A percentile compares a stretch with the other conserved stretches of the same genome.
These are phyloP conservation scores for Penicillium tannophilum DNA, from an alignment of 495 filamentous ascomycete species.

Conservation along the genomic window DNA sequence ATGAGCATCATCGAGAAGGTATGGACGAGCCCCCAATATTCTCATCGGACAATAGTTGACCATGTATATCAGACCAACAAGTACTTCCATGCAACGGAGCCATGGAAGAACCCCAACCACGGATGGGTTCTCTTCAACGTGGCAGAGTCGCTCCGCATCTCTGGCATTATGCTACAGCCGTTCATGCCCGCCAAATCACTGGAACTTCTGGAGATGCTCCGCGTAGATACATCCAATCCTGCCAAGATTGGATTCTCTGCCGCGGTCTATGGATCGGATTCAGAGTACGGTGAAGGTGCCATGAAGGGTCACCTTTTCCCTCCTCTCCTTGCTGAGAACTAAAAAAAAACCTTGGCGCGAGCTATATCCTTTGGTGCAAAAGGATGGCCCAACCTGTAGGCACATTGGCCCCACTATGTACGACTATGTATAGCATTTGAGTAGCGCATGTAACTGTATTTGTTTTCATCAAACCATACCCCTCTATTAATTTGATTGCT, in stretches of 20 bases:
- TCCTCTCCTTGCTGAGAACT: constrained; percentile 52
- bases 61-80: constrained; percentile 62
- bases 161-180: constrained; percentile 84
- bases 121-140: constrained; percentile 65
- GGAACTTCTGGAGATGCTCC: constrained; percentile 74
- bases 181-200: constrained; percentile 83
- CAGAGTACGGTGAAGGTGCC: constrained; percentile 64
- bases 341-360: constrained; percentile 19
- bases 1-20: constrained; percentile 63
- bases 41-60: constrained; percentile 15
- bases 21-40: constrained; percentile 14
- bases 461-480: too few relatives aligned
- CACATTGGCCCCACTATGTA: neutral
- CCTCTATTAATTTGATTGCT: too few relatives aligned
- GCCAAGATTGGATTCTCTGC: constrained; percentile 56
- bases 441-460: neutral
- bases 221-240: constrained; percentile 55
- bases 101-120: constrained; percentile 56
- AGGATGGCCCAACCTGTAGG: constrained; percentile 28
- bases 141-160: constrained; percentile 77
- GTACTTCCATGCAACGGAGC: constrained; percentile 61
- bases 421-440: neutral
- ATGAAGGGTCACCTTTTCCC: constrained; percentile 57
- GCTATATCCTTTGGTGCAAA: constrained; percentile 28
- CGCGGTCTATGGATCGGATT: constrained; percentile 62